phyloP scores from a whole-genome alignment of 331 rosid species.

The Pyrus hybrid region DNA sequence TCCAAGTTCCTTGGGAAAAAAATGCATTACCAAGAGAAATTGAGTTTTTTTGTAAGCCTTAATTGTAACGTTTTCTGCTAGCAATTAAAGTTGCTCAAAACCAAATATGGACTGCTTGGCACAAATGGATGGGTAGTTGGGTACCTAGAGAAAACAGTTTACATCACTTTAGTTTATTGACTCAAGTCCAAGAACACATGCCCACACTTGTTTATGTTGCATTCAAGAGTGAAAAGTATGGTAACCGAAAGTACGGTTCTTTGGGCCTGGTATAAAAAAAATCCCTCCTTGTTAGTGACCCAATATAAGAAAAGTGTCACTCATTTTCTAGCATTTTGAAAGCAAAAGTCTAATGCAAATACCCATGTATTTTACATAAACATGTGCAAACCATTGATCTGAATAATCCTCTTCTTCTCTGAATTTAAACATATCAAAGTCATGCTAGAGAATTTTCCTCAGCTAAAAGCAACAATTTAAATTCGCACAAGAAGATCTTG shows the following conservation, averaged over 20 bases:
- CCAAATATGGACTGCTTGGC: neutral
- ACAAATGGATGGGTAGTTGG: no score
- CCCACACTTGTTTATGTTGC: no score
- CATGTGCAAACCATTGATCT: no score
- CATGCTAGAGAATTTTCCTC: neutral
- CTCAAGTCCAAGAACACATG: no score
- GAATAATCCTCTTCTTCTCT: neutral
- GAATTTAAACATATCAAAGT: neutral
- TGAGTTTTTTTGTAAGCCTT: neutral
- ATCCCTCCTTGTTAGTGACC: neutral
- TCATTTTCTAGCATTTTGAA: neutral
- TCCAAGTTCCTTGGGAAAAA: neutral
- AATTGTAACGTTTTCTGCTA: neutral
- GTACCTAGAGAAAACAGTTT: no score
- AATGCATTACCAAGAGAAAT: neutral
- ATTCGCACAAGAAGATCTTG: neutral
- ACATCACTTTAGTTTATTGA: no score
- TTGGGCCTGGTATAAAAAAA: neutral
- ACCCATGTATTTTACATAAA: neutral
- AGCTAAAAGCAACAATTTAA: neutral
- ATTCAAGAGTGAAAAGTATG: no score
- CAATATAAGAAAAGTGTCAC: neutral
- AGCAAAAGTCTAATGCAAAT: neutral
- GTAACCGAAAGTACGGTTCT: neutral
- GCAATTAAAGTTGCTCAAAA: neutral